Evolutionary conservation across 1,284 basidiomycete genomes (phyloP).

Genomic region (Omphalotus olearius): DNA sequence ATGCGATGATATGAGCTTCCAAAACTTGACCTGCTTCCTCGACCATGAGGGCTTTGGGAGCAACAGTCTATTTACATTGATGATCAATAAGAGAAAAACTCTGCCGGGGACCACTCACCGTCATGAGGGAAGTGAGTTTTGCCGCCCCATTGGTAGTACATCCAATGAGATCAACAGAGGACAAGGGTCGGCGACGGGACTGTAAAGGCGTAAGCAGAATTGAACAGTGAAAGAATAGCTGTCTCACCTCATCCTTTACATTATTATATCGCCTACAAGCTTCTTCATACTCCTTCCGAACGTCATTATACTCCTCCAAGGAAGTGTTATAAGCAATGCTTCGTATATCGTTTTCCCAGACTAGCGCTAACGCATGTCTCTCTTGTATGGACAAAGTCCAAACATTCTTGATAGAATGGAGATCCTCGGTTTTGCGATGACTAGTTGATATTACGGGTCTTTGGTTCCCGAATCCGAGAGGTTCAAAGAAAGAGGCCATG

Average conservation of each 20-base stretch:
- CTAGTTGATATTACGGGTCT: background rate
- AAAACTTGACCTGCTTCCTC: constrained; percentile 78
- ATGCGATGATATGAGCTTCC: constrained; percentile 65
- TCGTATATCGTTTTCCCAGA: constrained; percentile 26
- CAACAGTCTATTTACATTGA: constrained; percentile 37
- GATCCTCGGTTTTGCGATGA: constrained; percentile 18
- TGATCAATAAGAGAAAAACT: background rate
- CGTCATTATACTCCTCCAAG: constrained; percentile 29
- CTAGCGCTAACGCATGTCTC: constrained; percentile 24
- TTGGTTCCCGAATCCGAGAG: constrained; percentile 4
- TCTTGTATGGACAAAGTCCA: constrained; percentile 34
- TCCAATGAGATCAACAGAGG: constrained; percentile 57
- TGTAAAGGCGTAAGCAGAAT: constrained; percentile 14
- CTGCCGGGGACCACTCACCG: constrained; percentile 30
- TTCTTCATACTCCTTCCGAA: constrained; percentile 25
- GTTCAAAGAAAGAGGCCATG: constrained; percentile 7
- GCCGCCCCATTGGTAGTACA: constrained; percentile 76
- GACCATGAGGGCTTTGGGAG: constrained; percentile 52
- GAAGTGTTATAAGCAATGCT: constrained; percentile 23
- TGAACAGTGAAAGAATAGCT: background rate
- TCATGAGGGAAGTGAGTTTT: constrained; percentile 53
- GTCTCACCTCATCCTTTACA: constrained; percentile 33
- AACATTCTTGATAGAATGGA: constrained; percentile 23
- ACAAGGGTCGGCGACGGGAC: constrained; percentile 43
- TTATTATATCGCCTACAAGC: constrained; percentile 27